These are phyloP conservation scores for Chlorella vulgaris DNA, from an alignment of 139 green algal genomes.

Conservation along the genomic window DNA sequence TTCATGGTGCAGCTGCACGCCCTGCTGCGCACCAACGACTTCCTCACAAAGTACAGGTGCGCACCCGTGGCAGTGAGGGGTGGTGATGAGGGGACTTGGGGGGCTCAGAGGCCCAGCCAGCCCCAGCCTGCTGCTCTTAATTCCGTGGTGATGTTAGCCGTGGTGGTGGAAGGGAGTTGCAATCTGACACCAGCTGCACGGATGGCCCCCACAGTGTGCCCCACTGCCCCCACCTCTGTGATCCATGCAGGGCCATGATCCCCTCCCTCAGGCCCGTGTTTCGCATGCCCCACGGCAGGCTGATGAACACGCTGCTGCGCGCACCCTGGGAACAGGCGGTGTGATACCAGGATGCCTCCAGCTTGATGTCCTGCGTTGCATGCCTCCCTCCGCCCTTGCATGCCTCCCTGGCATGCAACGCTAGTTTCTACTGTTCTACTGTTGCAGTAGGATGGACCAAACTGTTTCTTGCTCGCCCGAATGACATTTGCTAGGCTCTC, in stretches of 20 bases:
- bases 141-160: no score
- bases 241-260: neutral
- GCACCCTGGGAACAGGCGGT: conserved; percentile 22
- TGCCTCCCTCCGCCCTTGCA: neutral
- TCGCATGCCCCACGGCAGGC: no score
- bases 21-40: conserved; percentile 18
- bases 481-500: no score
- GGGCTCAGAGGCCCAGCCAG: neutral
- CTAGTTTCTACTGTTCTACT: no score
- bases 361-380: neutral
- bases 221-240: neutral
- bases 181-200: no score
- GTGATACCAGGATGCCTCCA: neutral
- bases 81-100: neutral
- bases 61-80: neutral
- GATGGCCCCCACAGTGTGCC: neutral
- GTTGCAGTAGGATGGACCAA: no score
- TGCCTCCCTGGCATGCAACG: neutral
- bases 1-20: conserved; percentile 34
- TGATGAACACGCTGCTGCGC: neutral
- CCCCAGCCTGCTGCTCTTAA: neutral
- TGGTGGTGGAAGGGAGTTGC: no score
- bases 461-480: no score
- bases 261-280: conserved; percentile 21
- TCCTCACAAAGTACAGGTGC: conserved; percentile 17